Evolutionary conservation across 495 filamentous ascomycete species (phyloP).

Genomic region (Ascodesmis nigricans): DNA sequence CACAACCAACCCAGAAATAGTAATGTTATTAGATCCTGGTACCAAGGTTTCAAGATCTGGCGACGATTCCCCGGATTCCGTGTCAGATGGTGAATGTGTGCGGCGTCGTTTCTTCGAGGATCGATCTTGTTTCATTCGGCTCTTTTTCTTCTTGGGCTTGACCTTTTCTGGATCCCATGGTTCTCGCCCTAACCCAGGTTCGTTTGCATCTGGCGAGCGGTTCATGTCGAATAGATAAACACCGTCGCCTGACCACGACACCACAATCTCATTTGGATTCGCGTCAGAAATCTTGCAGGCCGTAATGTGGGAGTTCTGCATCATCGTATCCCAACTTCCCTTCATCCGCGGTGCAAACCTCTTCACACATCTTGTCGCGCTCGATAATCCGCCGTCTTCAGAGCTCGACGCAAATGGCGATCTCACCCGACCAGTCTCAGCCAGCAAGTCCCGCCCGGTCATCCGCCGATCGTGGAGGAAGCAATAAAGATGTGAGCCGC

Average conservation of each 20-base stretch:
- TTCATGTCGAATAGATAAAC: constrained; percentile 56
- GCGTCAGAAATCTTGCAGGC: constrained; percentile 62
- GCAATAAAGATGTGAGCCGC: constrained; percentile 49
- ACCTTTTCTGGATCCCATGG: constrained; percentile 15
- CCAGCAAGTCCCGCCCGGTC: constrained; percentile 37
- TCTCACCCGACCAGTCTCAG: constrained; percentile 30
- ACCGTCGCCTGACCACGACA: constrained; percentile 53
- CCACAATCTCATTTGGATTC: constrained; percentile 50
- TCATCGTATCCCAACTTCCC: constrained; percentile 27
- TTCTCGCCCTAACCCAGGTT: constrained; percentile 19
- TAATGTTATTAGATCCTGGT: constrained; percentile 8
- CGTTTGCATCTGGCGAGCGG: constrained; percentile 34
- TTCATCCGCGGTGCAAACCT: constrained; percentile 43
- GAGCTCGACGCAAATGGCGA: constrained; percentile 23
- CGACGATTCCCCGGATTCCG: too few species aligned
- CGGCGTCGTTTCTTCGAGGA: constrained; percentile 1
- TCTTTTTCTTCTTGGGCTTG: constrained; percentile 18
- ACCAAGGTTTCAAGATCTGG: constrained; percentile 1
- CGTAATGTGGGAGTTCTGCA: constrained; percentile 45
- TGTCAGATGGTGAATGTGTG: not conserved
- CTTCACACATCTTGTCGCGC: constrained; percentile 44
- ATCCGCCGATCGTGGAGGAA: constrained; percentile 59
- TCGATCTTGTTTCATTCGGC: not conserved
- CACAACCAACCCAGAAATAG: constrained; percentile 23
- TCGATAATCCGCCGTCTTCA: constrained; percentile 17